Conservation (phyloP, 1,284 basidiomycete genomes). For the Earliella scabrosa region DNA sequence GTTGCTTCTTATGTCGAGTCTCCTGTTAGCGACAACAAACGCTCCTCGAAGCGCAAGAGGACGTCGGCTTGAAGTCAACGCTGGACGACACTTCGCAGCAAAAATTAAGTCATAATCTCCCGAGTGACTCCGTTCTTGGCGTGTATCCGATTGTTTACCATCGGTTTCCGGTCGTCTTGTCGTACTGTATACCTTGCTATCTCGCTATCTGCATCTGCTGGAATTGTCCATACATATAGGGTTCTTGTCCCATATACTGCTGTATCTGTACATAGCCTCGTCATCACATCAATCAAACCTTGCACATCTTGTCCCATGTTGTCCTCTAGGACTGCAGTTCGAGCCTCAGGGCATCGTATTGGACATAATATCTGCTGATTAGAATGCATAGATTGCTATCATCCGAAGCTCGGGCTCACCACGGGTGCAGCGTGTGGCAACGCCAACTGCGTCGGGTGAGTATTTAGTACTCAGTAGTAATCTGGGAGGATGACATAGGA, state of each 20-base stretch:
- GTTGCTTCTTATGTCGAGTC: no score
- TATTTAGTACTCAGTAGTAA: background rate
- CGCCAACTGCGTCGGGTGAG: constrained; percentile 9
- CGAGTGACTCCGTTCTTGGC: no score
- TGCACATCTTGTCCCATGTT: background rate
- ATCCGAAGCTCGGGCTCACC: constrained; percentile 3
- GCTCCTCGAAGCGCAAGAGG: no score
- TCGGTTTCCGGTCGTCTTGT: background rate
- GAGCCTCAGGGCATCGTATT: constrained; percentile 25
- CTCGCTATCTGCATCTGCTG: background rate
- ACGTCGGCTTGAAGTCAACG: no score
- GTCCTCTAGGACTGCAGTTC: constrained; percentile 8
- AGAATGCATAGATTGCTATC: background rate
- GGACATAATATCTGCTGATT: constrained; percentile 17
- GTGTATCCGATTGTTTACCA: no score
- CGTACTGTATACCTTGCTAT: background rate
- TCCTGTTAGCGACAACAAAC: no score
- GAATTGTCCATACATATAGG: background rate
- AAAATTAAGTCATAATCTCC: no score
- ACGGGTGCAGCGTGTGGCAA: constrained; percentile 22
- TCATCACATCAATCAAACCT: background rate
- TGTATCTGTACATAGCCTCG: background rate
- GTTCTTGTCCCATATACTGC: background rate
- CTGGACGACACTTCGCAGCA: no score
- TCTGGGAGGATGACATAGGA: no score